phyloP scores from a whole-genome alignment of 306 rosid species.

The Hippophae gyantsensis region DNA sequence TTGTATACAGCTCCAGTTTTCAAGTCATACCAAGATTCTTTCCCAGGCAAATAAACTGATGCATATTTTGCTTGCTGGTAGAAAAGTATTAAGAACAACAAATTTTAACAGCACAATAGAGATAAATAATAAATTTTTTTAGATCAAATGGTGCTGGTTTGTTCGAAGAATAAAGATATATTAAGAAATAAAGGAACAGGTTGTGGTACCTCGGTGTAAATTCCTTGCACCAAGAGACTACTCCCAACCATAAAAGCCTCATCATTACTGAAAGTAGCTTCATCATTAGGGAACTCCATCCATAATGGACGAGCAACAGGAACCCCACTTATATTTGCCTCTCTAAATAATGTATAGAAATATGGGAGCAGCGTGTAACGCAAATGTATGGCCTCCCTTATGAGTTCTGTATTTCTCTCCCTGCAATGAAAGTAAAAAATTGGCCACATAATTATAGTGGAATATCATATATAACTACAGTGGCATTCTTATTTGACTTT shows the following conservation, averaged over 20 bases:
- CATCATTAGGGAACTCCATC: constrained; percentile 98
- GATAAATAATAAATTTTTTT: too few species aligned
- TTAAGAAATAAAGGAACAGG: background rate
- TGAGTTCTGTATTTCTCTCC: constrained; percentile 62
- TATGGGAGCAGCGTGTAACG: constrained; percentile 85
- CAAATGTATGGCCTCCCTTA: constrained; percentile 71
- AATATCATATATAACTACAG: too few species aligned
- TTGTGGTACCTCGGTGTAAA: constrained; percentile 66
- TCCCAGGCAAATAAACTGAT: constrained; percentile 84
- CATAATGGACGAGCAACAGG: constrained; percentile 88
- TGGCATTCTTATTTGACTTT: too few species aligned
- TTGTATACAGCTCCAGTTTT: constrained; percentile 60
- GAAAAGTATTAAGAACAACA: background rate
- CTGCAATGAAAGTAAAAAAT: constrained; percentile 38
- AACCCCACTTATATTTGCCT: constrained; percentile 74
- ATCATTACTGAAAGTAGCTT: constrained; percentile 79
- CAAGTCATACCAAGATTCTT: constrained; percentile 77
- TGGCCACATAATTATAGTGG: too few species aligned
- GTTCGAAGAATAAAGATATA: background rate
- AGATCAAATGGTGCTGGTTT: too few species aligned
- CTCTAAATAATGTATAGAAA: constrained; percentile 86
- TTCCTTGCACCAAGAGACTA: constrained; percentile 89
- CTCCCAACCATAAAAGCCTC: constrained; percentile 95
- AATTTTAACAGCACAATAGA: constrained; percentile 5
- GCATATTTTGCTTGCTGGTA: constrained; percentile 59